These are phyloP conservation scores for Cercospora sp. DNA, from an alignment of 2,329 filamentous ascomycete genomes.

Conservation along the genomic window DNA sequence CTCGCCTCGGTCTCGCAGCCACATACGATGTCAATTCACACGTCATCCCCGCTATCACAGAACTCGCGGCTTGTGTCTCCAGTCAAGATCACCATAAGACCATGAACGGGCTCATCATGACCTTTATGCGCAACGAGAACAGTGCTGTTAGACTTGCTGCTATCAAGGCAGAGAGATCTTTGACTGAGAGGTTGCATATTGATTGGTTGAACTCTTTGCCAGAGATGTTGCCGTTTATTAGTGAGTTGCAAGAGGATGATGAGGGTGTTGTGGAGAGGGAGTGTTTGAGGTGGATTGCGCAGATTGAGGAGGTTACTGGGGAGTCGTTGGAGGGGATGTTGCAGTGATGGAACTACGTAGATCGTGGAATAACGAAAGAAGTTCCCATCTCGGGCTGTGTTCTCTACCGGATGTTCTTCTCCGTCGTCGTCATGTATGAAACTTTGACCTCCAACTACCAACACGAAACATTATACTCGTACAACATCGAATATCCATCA, in stretches of 20 bases:
- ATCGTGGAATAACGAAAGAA: no score
- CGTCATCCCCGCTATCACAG: slow-evolving; percentile 73
- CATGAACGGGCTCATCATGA: slow-evolving; percentile 76
- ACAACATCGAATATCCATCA: no score
- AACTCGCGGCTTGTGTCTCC: slow-evolving; percentile 76
- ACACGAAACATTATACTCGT: no score
- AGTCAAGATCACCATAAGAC: slow-evolving; percentile 89
- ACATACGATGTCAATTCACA: slow-evolving; percentile 49
- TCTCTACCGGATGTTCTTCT: no score
- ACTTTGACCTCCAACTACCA: no score
- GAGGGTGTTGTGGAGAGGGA: slow-evolving; percentile 90
- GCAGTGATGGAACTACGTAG: slow-evolving; percentile 25
- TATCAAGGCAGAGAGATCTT: slow-evolving; percentile 71
- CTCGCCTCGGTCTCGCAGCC: slow-evolving; percentile 53
- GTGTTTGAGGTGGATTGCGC: slow-evolving; percentile 84
- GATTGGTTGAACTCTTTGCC: slow-evolving; percentile 90
- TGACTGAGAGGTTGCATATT: slow-evolving; percentile 76
- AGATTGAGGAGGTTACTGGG: slow-evolving; percentile 84
- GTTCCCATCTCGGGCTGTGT: no score
- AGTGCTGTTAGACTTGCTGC: slow-evolving; percentile 75
- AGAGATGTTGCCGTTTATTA: slow-evolving; percentile 96
- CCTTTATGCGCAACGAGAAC: slow-evolving; percentile 72
- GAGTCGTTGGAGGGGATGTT: slow-evolving; percentile 92
- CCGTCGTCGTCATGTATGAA: no score
- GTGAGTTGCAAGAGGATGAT: slow-evolving; percentile 93